phyloP scores from a whole-genome alignment of 2,329 filamentous ascomycete genomes.

The Fusarium piperis region DNA sequence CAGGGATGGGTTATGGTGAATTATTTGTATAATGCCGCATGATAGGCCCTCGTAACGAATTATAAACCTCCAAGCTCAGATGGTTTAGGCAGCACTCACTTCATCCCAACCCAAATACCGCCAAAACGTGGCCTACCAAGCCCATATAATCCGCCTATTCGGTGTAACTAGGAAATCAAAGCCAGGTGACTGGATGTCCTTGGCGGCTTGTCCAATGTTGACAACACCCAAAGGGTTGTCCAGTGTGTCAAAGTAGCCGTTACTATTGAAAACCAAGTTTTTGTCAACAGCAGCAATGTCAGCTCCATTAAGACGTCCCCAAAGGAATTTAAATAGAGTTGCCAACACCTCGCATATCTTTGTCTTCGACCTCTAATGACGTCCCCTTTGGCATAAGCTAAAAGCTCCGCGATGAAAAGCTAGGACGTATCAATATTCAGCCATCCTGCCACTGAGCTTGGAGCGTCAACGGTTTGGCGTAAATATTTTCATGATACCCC shows the following conservation, averaged over 20 bases:
- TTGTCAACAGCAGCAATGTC: slow-evolving; percentile 6
- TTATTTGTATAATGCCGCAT: not conserved
- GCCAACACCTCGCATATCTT: not conserved
- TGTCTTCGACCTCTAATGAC: not conserved
- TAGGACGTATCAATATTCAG: not conserved
- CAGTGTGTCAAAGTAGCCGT: slow-evolving; percentile 7
- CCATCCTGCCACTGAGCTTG: not conserved
- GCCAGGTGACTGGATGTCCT: not conserved
- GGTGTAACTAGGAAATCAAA: not conserved
- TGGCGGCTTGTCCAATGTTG: not conserved
- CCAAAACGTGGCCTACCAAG: not conserved
- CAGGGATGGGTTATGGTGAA: not conserved
- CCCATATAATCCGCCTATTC: not conserved
- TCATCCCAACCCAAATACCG: not conserved
- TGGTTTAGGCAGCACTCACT: not conserved
- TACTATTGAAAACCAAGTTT: slow-evolving; percentile 8
- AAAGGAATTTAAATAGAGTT: not conserved
- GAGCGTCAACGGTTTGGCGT: not conserved
- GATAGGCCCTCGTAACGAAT: not conserved
- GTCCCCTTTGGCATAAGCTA: not conserved
- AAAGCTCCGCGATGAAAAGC: not conserved
- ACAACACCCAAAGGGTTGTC: slow-evolving; percentile 1
- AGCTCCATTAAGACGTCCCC: not conserved
- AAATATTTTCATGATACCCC: not conserved
- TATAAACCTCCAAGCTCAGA: not conserved